Conservation (phyloP, 2,329 filamentous ascomycete genomes). For the Colletotrichum orchidophilum region DNA sequence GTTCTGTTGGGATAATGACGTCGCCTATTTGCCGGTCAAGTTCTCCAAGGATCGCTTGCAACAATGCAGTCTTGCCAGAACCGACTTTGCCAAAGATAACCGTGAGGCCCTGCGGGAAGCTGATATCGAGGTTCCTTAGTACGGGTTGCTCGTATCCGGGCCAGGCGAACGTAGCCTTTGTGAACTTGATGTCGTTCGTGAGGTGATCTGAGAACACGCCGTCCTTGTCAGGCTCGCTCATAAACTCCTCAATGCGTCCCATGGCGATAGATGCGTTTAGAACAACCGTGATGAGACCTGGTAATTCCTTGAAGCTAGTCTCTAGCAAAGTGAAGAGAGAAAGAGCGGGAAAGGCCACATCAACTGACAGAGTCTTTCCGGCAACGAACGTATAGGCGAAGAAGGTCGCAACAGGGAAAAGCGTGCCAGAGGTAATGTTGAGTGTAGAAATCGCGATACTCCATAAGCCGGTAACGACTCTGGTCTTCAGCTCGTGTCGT, state of each 20-base stretch:
- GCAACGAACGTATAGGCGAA: conserved; percentile 81
- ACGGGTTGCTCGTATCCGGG: conserved; percentile 70
- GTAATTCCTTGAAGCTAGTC: conserved; percentile 76
- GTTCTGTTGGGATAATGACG: conserved; percentile 56
- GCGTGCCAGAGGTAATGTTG: conserved; percentile 75
- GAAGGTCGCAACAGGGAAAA: conserved; percentile 85
- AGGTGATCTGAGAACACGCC: conserved; percentile 51
- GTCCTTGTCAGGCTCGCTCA: conserved; percentile 83
- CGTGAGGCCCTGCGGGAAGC: conserved; percentile 60
- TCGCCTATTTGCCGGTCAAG: conserved; percentile 71
- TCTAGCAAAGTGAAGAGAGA: conserved; percentile 83
- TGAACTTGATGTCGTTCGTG: conserved; percentile 60
- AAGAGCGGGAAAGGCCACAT: conserved; percentile 87
- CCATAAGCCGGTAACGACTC: conserved; percentile 72
- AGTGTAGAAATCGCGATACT: conserved; percentile 71
- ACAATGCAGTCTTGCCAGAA: conserved; percentile 68
- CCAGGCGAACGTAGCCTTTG: conserved; percentile 80
- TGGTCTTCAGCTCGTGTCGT: conserved; percentile 72
- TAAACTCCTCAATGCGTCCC: conserved; percentile 84
- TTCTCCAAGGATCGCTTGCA: conserved; percentile 68
- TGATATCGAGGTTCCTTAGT: conserved; percentile 56
- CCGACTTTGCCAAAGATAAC: conserved; percentile 69
- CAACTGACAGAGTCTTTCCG: conserved; percentile 74
- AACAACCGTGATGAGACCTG: conserved; percentile 77
- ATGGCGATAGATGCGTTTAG: conserved; percentile 87